Evolutionary conservation across 2,329 filamentous ascomycete genomes (phyloP).

Genomic region (Colletotrichum sp.): DNA sequence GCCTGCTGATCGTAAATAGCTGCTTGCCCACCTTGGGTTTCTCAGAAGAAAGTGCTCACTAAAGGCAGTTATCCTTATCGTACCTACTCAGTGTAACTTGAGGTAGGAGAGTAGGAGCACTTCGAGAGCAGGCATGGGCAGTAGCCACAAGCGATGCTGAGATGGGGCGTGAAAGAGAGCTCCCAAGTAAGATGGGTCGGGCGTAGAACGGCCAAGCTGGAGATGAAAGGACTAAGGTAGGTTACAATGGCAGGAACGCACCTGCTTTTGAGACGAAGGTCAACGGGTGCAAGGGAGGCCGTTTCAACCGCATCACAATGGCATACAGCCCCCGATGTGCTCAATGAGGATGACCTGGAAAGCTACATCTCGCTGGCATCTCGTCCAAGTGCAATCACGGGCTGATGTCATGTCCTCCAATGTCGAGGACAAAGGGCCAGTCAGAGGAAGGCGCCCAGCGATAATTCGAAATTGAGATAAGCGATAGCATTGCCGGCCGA

Average conservation of each 20-base stretch:
- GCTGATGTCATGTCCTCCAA: no score
- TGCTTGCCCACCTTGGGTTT: no score
- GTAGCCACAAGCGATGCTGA: background rate
- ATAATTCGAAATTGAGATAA: no score
- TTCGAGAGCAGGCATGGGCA: background rate
- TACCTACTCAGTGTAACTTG: no score
- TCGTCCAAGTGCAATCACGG: background rate
- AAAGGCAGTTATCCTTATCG: no score
- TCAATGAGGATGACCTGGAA: background rate
- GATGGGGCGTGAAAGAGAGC: background rate
- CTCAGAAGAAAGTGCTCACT: no score
- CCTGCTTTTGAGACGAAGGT: background rate
- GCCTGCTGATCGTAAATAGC: no score
- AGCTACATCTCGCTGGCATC: background rate
- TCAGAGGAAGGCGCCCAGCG: no score
- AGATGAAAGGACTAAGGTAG: background rate
- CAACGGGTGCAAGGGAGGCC: background rate
- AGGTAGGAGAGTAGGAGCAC: background rate
- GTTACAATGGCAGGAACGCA: background rate
- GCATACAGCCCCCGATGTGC: background rate
- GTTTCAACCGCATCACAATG: background rate
- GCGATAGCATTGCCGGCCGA: no score
- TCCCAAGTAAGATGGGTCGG: background rate
- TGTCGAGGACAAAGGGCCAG: no score
- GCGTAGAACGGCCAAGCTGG: background rate